Percentiles rank a stretch among this genome's conserved stretches.
Evolutionary conservation across 306 rosid genomes (phyloP).

Genomic region (Malus asiatica): DNA sequence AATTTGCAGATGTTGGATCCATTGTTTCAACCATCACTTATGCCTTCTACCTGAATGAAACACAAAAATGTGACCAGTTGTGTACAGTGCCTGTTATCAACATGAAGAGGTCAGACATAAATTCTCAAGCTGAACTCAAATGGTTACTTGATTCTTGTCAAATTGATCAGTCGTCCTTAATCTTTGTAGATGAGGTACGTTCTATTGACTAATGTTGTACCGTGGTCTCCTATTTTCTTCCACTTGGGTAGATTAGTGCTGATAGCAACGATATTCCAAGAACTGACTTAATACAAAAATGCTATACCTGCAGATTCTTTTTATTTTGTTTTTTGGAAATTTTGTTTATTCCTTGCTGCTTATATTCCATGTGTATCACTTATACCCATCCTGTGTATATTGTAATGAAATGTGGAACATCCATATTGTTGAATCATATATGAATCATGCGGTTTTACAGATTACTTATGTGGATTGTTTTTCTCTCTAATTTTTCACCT

Average conservation of each 20-base stretch:
- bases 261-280: not conserved
- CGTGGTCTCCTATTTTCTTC: not conserved
- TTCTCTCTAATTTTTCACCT: not conserved
- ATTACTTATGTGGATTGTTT: not conserved
- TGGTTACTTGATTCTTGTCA: slow-evolving; percentile 86
- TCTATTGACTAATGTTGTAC: not conserved
- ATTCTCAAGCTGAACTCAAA: slow-evolving; percentile 59
- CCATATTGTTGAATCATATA: not conserved
- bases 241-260: not conserved
- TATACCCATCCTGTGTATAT: not conserved
- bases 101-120: slow-evolving; percentile 56
- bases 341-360: too few species aligned
- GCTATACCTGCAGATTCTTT: not conserved
- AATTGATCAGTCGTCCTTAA: slow-evolving; percentile 58
- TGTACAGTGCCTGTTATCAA: slow-evolving; percentile 77
- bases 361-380: not conserved
- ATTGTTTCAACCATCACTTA: slow-evolving; percentile 68
- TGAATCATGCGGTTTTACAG: not conserved
- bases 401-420: not conserved
- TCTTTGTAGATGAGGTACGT: slow-evolving; percentile 75
- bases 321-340: not conserved
- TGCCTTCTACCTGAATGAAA: slow-evolving; percentile 63
- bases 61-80: slow-evolving; percentile 32
- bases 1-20: slow-evolving; percentile 59
- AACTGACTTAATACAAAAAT: not conserved